These are phyloP conservation scores for Pezicula rhizophila DNA, from an alignment of 2,329 filamentous ascomycete genomes.

Conservation along the genomic window DNA sequence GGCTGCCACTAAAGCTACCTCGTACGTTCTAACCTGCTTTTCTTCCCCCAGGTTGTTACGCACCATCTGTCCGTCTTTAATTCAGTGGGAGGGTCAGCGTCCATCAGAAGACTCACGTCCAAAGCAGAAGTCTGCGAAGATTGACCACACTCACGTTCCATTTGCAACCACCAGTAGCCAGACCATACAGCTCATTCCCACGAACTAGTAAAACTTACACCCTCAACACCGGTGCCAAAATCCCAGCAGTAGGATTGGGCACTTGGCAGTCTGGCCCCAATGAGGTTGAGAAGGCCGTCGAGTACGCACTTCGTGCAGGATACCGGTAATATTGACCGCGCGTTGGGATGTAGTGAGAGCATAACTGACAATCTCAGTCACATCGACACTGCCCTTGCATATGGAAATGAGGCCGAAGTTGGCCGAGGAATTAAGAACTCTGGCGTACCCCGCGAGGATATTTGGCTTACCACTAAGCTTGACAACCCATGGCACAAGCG, in stretches of 20 bases:
- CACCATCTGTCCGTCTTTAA: too few species aligned
- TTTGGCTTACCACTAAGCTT: conserved; percentile 76
- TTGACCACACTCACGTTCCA: conserved; percentile 14
- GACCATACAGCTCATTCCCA: conserved; percentile 16
- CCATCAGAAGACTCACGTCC: conserved; percentile 11
- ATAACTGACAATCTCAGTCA: conserved; percentile 39
- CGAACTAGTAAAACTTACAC: conserved; percentile 48
- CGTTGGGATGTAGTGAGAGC: conserved; percentile 3
- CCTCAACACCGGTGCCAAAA: conserved; percentile 72
- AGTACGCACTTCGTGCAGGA: conserved; percentile 58
- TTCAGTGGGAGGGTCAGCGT: conserved; percentile 16
- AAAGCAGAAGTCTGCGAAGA: conserved; percentile 25
- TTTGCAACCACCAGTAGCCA: conserved; percentile 5
- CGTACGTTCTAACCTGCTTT: conserved; percentile 13
- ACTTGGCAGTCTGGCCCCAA: conserved; percentile 70
- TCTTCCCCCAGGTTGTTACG: too few species aligned
- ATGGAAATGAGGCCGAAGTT: conserved; percentile 69
- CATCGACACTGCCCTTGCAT: conserved; percentile 67
- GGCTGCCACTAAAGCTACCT: conserved; percentile 25
- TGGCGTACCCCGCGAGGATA: conserved; percentile 57
- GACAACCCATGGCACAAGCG: conserved; percentile 74
- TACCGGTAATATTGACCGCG: conserved; percentile 71
- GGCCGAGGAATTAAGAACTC: conserved; percentile 58
- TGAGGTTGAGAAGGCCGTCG: conserved; percentile 65
- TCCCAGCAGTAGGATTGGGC: conserved; percentile 69